phyloP scores from a whole-genome alignment of 1,284 basidiomycete genomes.

The Pseudomicrostroma phylloplanum region DNA sequence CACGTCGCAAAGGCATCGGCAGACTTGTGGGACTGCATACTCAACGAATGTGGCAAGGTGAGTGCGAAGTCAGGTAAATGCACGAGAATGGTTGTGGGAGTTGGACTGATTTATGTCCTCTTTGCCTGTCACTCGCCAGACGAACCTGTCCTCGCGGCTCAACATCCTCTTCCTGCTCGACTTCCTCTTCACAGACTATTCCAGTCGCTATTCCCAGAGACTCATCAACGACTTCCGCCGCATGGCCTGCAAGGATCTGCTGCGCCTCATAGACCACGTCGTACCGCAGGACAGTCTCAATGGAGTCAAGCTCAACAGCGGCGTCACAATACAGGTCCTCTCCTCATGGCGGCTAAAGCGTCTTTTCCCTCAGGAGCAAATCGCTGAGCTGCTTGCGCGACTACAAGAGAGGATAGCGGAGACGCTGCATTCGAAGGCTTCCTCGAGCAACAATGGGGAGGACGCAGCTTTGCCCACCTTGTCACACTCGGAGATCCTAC shows the following conservation, averaged over 20 bases:
- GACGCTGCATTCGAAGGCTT: slow-evolving; percentile 10
- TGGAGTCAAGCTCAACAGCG: slow-evolving; percentile 23
- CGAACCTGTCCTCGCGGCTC: slow-evolving; percentile 78
- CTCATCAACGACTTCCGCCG: slow-evolving; percentile 17
- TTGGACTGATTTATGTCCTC: neutral
- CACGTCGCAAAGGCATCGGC: slow-evolving; percentile 71
- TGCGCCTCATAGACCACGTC: slow-evolving; percentile 17
- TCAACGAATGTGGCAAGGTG: slow-evolving; percentile 61
- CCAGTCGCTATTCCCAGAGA: slow-evolving; percentile 8
- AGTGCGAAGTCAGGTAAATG: neutral
- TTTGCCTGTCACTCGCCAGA: slow-evolving; percentile 60
- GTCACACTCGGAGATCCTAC: slow-evolving; percentile 8
- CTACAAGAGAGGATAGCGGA: slow-evolving; percentile 11
- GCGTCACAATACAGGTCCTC: slow-evolving; percentile 16
- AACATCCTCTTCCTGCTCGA: slow-evolving; percentile 90
- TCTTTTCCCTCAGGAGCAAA: slow-evolving; percentile 13
- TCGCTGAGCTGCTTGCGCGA: slow-evolving; percentile 7
- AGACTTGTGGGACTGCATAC: slow-evolving; percentile 87
- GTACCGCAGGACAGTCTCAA: slow-evolving; percentile 24
- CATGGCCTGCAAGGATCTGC: slow-evolving; percentile 17
- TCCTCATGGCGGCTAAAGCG: slow-evolving; percentile 18
- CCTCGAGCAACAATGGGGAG: slow-evolving; percentile 52
- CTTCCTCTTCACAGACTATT: slow-evolving; percentile 56
- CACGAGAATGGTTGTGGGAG: neutral
- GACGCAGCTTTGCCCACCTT: neutral